These are phyloP conservation scores for Cryptococcus amylolentus DNA, from an alignment of 1,284 basidiomycete genomes.

Conservation along the genomic window DNA sequence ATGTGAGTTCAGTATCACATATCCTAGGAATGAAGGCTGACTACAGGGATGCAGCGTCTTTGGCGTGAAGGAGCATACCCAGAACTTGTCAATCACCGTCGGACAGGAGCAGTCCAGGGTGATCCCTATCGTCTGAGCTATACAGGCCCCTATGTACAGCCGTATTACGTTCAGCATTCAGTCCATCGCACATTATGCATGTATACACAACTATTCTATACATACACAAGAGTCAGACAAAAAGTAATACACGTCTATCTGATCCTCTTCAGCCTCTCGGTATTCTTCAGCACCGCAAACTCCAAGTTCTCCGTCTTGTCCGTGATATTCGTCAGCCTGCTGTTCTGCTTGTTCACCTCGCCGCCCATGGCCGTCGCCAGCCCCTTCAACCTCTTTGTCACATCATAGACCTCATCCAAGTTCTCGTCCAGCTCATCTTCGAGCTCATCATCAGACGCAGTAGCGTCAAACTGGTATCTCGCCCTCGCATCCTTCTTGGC, in stretches of 20 bases:
- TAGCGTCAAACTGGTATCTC: constrained; percentile 92
- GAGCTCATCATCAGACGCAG: constrained; percentile 87
- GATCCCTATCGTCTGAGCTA: no score
- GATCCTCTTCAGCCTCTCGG: constrained; percentile 47
- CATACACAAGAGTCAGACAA: neutral
- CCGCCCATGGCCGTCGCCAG: constrained; percentile 65
- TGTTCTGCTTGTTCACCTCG: constrained; percentile 49
- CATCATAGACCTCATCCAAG: constrained; percentile 78
- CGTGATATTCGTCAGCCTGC: constrained; percentile 45
- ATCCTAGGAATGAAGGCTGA: no score
- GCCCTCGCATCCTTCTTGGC: constrained; percentile 66
- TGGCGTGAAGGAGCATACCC: no score
- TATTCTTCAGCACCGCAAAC: constrained; percentile 48
- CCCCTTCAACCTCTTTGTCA: constrained; percentile 77
- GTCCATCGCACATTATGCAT: no score
- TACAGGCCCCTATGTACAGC: no score
- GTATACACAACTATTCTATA: no score
- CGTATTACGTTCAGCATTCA: no score
- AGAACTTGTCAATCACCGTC: no score
- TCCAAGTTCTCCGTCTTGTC: constrained; percentile 51
- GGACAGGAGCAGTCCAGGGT: no score
- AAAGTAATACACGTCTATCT: constrained; percentile 19
- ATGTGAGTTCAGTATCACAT: no score
- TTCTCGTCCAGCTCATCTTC: constrained; percentile 81
- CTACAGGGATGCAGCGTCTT: no score